A percentile compares a stretch with the other conserved stretches of the same genome.
phyloP scores from a whole-genome alignment of 2,329 filamentous ascomycete species.

The Magnaporthiopsis rhizophila region DNA sequence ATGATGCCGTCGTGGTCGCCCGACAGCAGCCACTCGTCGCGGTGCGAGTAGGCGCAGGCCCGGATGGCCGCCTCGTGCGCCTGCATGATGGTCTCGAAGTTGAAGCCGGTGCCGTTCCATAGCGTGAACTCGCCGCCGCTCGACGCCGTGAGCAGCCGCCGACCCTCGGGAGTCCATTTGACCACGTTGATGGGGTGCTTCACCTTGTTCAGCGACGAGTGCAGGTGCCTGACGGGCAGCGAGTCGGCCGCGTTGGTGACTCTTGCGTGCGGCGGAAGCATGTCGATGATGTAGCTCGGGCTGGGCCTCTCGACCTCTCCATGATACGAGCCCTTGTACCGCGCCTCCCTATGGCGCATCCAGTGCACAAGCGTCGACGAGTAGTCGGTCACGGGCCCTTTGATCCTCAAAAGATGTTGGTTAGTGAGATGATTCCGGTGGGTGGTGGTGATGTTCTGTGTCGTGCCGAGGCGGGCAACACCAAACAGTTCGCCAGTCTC shows the following conservation, averaged over 20 bases:
- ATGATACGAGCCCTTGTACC: constrained; percentile 61
- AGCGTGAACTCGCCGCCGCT: constrained; percentile 97
- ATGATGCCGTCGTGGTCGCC: constrained; percentile 91
- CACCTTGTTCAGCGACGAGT: constrained; percentile 97
- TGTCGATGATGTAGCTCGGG: constrained; percentile 86
- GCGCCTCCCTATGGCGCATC: constrained; percentile 74
- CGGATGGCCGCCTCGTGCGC: constrained; percentile 86
- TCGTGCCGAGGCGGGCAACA: neutral
- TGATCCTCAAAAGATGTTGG: neutral
- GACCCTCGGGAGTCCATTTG: constrained; percentile 93
- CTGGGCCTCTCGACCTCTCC: constrained; percentile 80
- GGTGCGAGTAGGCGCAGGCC: constrained; percentile 81
- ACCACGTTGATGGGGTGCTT: constrained; percentile 97
- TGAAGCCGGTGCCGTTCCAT: constrained; percentile 98
- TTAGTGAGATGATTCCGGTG: neutral
- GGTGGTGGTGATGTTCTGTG: neutral
- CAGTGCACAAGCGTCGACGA: constrained; percentile 83
- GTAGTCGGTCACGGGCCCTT: constrained; percentile 89
- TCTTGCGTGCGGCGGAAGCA: constrained; percentile 77
- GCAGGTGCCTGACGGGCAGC: constrained; percentile 88
- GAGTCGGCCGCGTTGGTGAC: constrained; percentile 70
- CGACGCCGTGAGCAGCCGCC: constrained; percentile 82
- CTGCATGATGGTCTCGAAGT: constrained; percentile 99
- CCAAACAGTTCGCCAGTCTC: neutral
- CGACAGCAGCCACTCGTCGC: constrained; percentile 93